These are phyloP conservation scores for Pisolithus thermaeus DNA, from an alignment of 1,284 basidiomycete species.

Conservation along the genomic window DNA sequence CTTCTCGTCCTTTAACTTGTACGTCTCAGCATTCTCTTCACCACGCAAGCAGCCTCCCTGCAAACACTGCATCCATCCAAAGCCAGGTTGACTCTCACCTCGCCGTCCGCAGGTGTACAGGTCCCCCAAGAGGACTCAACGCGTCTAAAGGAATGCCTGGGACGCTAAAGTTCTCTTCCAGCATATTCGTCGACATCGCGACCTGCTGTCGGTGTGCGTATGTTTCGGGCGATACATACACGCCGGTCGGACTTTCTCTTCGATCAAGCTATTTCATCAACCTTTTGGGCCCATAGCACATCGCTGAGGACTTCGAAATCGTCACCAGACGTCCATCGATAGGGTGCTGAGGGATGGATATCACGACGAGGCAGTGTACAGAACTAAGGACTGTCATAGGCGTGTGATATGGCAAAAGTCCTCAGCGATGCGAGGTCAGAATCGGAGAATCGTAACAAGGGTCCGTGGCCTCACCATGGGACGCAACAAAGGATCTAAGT, in stretches of 20 bases:
- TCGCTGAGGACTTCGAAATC: slow-evolving; percentile 14
- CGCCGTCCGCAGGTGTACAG: slow-evolving; percentile 30
- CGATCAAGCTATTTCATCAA: no score
- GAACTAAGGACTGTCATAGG: slow-evolving; percentile 53
- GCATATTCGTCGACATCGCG: slow-evolving; percentile 33
- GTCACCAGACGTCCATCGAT: slow-evolving; percentile 36
- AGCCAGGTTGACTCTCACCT: slow-evolving; percentile 37
- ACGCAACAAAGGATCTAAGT: slow-evolving; percentile 48
- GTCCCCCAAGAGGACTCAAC: slow-evolving; percentile 36
- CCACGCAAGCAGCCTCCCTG: slow-evolving; percentile 44
- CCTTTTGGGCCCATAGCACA: no score
- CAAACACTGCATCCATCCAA: slow-evolving; percentile 55
- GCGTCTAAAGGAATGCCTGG: slow-evolving; percentile 16
- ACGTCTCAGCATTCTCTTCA: slow-evolving; percentile 30
- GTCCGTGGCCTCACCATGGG: slow-evolving; percentile 39
- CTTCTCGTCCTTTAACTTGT: slow-evolving; percentile 34
- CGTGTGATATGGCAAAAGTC: slow-evolving; percentile 42
- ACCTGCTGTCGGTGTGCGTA: slow-evolving; percentile 40
- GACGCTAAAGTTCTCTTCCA: slow-evolving; percentile 26
- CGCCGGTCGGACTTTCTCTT: no score
- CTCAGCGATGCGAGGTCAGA: slow-evolving; percentile 39
- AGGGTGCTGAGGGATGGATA: slow-evolving; percentile 48
- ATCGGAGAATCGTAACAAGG: slow-evolving; percentile 36
- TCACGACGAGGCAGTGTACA: slow-evolving; percentile 45
- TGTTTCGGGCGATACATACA: slow-evolving; percentile 31